Evolutionary conservation across 176 grass and related monocot genomes (phyloP).

Genomic region (Triticum monococcum): DNA sequence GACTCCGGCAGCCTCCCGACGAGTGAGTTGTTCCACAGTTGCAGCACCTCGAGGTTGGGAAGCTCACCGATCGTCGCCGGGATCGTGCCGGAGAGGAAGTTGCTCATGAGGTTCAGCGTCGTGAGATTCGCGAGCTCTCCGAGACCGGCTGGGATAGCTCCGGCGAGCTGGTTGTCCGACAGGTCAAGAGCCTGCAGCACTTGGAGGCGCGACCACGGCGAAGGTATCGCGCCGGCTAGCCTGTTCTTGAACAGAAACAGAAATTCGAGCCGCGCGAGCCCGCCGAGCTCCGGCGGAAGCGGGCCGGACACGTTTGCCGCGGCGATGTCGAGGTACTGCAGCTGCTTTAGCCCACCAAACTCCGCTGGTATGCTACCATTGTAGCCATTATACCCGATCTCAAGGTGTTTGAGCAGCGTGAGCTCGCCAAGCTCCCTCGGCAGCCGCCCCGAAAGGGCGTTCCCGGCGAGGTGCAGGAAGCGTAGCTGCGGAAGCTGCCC

Average conservation of each 20-base stretch:
- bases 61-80: conserved; percentile 55
- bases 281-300: conserved; percentile 48
- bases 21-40: conserved; percentile 97
- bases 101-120: conserved; percentile 76
- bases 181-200: conserved; percentile 60
- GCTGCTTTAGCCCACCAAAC: conserved; percentile 37
- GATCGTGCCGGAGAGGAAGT: conserved; percentile 62
- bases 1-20: conserved; percentile 51
- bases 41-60: conserved; percentile 64
- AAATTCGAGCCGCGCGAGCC: conserved; percentile 35
- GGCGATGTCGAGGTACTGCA: conserved; percentile 71
- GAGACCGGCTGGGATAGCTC: conserved; percentile 50
- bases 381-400: conserved; percentile 77
- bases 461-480: conserved; percentile 80
- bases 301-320: conserved; percentile 49
- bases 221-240: conserved; percentile 54
- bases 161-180: conserved; percentile 69
- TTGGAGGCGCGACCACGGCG: conserved; percentile 30
- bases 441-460: conserved; percentile 46
- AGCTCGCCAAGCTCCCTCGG: conserved; percentile 56
- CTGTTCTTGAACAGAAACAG: conserved; percentile 91
- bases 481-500: conserved; percentile 25
- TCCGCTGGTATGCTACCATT: conserved; percentile 34
- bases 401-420: conserved; percentile 46
- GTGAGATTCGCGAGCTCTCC: conserved; percentile 50